A percentile compares a stretch with the other conserved stretches of the same genome.
These are phyloP conservation scores for Chloroidium sp. DNA, from an alignment of 163 green algal species.

Conservation along the genomic window DNA sequence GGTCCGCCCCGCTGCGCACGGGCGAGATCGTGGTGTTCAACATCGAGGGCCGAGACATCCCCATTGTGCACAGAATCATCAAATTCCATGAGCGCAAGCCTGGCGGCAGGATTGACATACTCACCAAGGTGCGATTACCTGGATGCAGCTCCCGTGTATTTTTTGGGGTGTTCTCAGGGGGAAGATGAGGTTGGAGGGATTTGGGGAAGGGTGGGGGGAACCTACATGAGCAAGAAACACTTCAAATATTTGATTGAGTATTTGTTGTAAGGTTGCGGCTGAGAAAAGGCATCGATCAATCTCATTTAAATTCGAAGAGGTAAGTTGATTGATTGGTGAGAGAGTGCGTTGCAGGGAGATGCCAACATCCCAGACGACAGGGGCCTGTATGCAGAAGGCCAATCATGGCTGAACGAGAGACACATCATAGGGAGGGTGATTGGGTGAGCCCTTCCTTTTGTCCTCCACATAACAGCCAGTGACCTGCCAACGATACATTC, in stretches of 20 bases:
- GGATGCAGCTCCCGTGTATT: no score
- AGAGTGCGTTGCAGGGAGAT: constrained; percentile 64
- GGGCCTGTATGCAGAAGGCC: constrained; percentile 76
- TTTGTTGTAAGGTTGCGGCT: no score
- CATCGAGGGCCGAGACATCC: constrained; percentile 84
- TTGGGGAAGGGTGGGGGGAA: no score
- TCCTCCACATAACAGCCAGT: no score
- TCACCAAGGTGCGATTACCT: constrained; percentile 65
- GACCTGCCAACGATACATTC: no score
- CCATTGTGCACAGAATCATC: constrained; percentile 95
- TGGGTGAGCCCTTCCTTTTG: constrained; percentile 45
- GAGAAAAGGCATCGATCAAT: background rate
- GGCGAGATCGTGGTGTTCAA: constrained; percentile 98
- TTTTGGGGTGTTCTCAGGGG: no score
- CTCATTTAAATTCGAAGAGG: background rate
- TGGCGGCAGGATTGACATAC: constrained; percentile 61
- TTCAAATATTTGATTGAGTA: no score
- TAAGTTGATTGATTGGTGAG: background rate
- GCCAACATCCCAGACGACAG: constrained; percentile 96
- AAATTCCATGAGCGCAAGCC: constrained; percentile 35
- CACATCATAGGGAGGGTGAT: constrained; percentile 94
- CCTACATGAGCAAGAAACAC: no score
- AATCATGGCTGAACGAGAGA: constrained; percentile 80
- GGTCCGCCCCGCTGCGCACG: constrained; percentile 45
- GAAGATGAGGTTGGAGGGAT: no score